phyloP scores from a whole-genome alignment of 495 filamentous ascomycete species.

The Bombardia bombarda region DNA sequence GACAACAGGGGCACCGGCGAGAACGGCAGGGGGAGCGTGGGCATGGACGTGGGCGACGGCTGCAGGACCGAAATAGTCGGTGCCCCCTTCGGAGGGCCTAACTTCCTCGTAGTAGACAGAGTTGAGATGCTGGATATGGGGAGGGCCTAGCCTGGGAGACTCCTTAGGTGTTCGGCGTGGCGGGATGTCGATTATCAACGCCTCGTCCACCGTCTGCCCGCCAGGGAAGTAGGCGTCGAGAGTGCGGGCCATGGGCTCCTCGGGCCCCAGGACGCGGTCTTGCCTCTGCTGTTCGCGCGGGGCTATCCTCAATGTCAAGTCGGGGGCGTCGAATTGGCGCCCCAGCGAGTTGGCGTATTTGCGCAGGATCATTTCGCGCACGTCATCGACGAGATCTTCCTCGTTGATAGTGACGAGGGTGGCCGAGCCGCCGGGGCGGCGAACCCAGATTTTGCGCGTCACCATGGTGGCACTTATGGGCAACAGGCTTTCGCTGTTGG shows the following conservation, averaged over 20 bases:
- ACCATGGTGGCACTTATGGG: constrained; percentile 46
- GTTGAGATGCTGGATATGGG: constrained; percentile 34
- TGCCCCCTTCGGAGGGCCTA: constrained; percentile 62
- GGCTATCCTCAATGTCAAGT: constrained; percentile 77
- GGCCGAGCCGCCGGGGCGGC: constrained; percentile 71
- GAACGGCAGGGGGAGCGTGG: constrained; percentile 25
- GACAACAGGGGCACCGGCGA: constrained; percentile 16
- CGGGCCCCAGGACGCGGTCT: constrained; percentile 71
- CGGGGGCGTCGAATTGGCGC: constrained; percentile 79
- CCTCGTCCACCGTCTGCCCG: constrained; percentile 85
- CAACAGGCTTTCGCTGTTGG: constrained; percentile 24
- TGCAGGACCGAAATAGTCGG: constrained; percentile 88
- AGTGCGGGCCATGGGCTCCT: constrained; percentile 71
- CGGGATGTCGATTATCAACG: constrained; percentile 84
- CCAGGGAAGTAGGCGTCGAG: constrained; percentile 83
- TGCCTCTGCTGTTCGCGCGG: constrained; percentile 73
- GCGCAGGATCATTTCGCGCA: constrained; percentile 81
- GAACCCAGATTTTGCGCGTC: constrained; percentile 89
- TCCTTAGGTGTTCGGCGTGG: constrained; percentile 72
- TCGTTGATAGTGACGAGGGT: constrained; percentile 79
- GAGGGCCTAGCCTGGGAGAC: constrained; percentile 52
- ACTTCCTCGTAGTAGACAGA: constrained; percentile 54
- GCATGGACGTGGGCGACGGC: constrained; percentile 48
- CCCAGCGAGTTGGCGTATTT: constrained; percentile 94
- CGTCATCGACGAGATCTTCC: constrained; percentile 90